Percentiles rank a stretch among this genome's conserved stretches.
Conservation (phyloP, 257 asterid genomes). For the Datura wrightii region DNA sequence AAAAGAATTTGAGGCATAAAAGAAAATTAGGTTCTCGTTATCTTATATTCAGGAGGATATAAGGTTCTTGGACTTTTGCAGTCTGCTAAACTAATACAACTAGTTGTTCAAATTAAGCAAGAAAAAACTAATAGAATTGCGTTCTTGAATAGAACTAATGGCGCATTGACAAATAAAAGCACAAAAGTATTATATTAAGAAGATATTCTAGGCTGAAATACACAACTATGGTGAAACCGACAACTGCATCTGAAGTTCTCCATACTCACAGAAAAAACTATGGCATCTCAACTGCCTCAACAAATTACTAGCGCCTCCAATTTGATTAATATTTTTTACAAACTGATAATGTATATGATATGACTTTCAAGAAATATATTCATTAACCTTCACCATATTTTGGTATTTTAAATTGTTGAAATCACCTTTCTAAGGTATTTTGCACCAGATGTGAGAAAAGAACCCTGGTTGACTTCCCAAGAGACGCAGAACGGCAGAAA, state of each 20-base stretch:
- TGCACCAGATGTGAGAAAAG: neutral
- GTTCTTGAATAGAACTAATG: neutral
- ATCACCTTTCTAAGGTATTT: neutral
- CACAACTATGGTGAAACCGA: neutral
- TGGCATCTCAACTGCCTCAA: neutral
- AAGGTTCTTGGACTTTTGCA: too few relatives aligned
- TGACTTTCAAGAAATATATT: neutral
- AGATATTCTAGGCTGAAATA: neutral
- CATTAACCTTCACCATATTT: neutral
- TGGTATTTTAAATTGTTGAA: slow-evolving; percentile 18
- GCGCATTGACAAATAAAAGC: neutral
- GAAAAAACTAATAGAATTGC: neutral
- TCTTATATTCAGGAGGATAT: too few relatives aligned
- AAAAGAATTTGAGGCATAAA: too few relatives aligned
- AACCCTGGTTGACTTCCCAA: neutral
- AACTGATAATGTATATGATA: neutral
- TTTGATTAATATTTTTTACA: neutral
- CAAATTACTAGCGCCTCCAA: slow-evolving; percentile 11
- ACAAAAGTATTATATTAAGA: neutral
- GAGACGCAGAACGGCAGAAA: neutral
- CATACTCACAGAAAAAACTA: neutral
- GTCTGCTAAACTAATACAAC: too few relatives aligned
- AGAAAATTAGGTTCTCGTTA: too few relatives aligned
- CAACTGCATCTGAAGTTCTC: neutral
- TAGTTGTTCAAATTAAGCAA: too few relatives aligned